Conservation (phyloP, 1,284 basidiomycete species). For the Erythrobasidium hasegawianum region DNA sequence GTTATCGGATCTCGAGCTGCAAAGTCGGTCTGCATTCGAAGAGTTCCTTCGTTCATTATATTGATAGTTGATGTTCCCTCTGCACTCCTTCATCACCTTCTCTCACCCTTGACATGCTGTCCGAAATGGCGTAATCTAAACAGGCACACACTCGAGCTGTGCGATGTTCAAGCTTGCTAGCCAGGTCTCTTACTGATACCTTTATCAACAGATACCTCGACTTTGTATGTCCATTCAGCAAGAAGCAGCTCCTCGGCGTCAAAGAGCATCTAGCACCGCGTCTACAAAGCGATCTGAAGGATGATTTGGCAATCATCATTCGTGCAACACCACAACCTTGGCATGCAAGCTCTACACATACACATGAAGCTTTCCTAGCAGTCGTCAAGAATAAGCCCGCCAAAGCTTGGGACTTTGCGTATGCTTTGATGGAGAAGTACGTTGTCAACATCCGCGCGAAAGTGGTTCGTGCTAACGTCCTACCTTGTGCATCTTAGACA, state of each 20-base stretch:
- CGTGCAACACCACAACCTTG: constrained; percentile 40
- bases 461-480: too few species aligned
- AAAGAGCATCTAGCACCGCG: constrained; percentile 47
- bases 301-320: constrained; percentile 24
- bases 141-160: constrained; percentile 29
- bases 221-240: constrained; percentile 48
- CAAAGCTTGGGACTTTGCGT: constrained; percentile 47
- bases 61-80: neutral
- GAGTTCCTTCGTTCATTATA: neutral
- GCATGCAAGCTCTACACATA: constrained; percentile 44
- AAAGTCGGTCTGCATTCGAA: constrained; percentile 1
- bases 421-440: constrained; percentile 47
- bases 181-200: too few species aligned
- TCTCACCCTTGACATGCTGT: neutral
- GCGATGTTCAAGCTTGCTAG: too few species aligned
- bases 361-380: constrained; percentile 50
- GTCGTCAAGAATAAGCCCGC: constrained; percentile 43
- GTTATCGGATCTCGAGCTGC: constrained; percentile 24
- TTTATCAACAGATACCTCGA: constrained; percentile 30
- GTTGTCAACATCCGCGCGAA: too few species aligned
- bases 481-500: constrained; percentile 11
- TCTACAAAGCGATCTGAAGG: constrained; percentile 41
- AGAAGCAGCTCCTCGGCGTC: constrained; percentile 49
- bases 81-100: neutral
- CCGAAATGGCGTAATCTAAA: neutral